phyloP scores from a whole-genome alignment of 2,329 filamentous ascomycete genomes.

The Akanthomyces dipterigenus region DNA sequence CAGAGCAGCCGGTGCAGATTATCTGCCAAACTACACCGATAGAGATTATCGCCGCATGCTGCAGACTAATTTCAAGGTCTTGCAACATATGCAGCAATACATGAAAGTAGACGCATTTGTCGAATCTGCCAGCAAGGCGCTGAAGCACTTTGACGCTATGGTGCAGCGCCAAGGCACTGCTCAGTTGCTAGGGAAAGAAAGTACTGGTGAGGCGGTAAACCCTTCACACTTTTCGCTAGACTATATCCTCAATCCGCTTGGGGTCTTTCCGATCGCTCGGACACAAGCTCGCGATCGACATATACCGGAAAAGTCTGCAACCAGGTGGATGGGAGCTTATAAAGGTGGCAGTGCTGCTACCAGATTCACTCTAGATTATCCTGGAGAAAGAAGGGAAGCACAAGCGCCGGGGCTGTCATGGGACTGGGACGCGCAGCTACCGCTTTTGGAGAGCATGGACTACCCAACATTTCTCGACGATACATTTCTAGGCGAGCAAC shows the following conservation, averaged over 20 bases:
- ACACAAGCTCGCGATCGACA: slow-evolving; percentile 7
- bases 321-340: background rate
- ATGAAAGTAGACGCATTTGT: slow-evolving; percentile 9
- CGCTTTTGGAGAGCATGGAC: slow-evolving; percentile 8
- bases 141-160: slow-evolving; percentile 8
- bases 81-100: slow-evolving; percentile 8
- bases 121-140: slow-evolving; percentile 8
- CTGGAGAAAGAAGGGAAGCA: background rate
- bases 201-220: background rate
- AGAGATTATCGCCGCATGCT: background rate
- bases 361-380: background rate
- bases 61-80: background rate
- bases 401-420: background rate
- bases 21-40: background rate
- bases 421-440: slow-evolving; percentile 9
- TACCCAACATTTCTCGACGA: slow-evolving; percentile 11
- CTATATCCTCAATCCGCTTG: slow-evolving; percentile 11
- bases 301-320: background rate
- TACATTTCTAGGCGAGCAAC: background rate
- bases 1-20: background rate
- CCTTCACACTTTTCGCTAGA: slow-evolving; percentile 8
- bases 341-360: too few relatives aligned
- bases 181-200: background rate
- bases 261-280: slow-evolving; percentile 9
- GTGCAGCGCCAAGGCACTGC: background rate